Conservation (phyloP, 331 rosid species). For the Spiraea crenata region DNA sequence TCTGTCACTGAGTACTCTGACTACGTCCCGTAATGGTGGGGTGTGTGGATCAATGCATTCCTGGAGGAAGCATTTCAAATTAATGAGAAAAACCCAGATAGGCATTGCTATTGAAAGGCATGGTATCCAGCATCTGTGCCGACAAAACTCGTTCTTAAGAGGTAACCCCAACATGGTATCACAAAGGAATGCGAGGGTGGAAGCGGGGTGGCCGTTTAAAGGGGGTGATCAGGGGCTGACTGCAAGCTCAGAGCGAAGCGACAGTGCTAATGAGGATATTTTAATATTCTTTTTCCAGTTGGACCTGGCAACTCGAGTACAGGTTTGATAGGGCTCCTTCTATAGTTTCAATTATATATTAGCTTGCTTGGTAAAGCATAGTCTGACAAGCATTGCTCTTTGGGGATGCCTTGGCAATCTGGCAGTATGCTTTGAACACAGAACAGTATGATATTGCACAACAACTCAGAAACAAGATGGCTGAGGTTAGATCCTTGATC, state of each 20-base stretch:
- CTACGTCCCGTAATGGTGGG: conserved; percentile 41
- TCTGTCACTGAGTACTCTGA: conserved; percentile 55
- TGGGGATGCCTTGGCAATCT: conserved; percentile 30
- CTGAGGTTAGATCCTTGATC: conserved; percentile 64
- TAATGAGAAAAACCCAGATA: conserved; percentile 38
- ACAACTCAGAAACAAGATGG: conserved; percentile 75
- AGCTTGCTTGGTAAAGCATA: neutral
- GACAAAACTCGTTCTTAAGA: conserved; percentile 29
- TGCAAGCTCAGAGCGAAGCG: conserved; percentile 76
- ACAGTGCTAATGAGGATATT: conserved; percentile 81
- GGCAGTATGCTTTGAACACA: conserved; percentile 76
- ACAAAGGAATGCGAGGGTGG: conserved; percentile 38
- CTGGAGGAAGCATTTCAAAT: conserved; percentile 47
- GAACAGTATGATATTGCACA: conserved; percentile 85
- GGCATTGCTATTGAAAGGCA: conserved; percentile 27
- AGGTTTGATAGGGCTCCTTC: conserved; percentile 42
- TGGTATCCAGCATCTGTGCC: conserved; percentile 39
- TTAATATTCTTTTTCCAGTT: conserved; percentile 85
- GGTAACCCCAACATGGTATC: conserved; percentile 41
- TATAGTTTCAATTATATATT: conserved; percentile 4
- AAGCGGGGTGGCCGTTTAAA: conserved; percentile 81
- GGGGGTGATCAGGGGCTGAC: conserved; percentile 64
- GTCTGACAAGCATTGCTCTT: conserved; percentile 10
- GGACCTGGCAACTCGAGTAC: conserved; percentile 90
- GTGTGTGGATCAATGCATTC: conserved; percentile 42